Conservation (phyloP, 768 basidiomycete genomes). For the Hygrophoropsis aurantiaca region DNA sequence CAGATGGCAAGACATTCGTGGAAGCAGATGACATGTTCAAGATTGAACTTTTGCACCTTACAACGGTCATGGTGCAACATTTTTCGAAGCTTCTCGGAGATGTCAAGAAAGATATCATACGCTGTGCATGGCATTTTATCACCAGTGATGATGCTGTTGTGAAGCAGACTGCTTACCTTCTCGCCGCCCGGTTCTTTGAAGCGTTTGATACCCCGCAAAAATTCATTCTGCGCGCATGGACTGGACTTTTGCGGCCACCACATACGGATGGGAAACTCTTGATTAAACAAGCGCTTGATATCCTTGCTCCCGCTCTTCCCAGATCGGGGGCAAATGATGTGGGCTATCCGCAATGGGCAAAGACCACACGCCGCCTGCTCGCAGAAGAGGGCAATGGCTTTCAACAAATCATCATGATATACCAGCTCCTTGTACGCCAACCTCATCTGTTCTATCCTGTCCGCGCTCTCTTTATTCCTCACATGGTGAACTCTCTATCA, state of each 20-base stretch:
- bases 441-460: conserved; percentile 90
- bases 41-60: conserved; percentile 88
- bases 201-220: conserved; percentile 87
- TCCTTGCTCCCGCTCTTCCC: conserved; percentile 80
- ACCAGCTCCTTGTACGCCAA: conserved; percentile 90
- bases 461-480: conserved; percentile 87
- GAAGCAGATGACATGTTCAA: conserved; percentile 82
- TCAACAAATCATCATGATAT: conserved; percentile 75
- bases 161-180: conserved; percentile 88
- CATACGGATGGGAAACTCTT: conserved; percentile 75
- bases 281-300: conserved; percentile 84
- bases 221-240: conserved; percentile 90
- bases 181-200: conserved; percentile 90
- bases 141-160: conserved; percentile 85
- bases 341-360: conserved; percentile 80
- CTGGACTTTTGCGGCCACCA: conserved; percentile 79
- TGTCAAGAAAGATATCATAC: conserved; percentile 88
- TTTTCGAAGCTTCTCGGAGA: conserved; percentile 80
- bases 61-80: conserved; percentile 83
- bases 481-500: conserved; percentile 86
- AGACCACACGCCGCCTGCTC: conserved; percentile 78
- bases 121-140: conserved; percentile 89
- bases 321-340: conserved; percentile 55
- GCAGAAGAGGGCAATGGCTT: conserved; percentile 81
- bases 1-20: conserved; percentile 48